Evolutionary conservation across 225 moss, liverwort and hornwort species (phyloP).

Genomic region (Polytrichum formosum): DNA sequence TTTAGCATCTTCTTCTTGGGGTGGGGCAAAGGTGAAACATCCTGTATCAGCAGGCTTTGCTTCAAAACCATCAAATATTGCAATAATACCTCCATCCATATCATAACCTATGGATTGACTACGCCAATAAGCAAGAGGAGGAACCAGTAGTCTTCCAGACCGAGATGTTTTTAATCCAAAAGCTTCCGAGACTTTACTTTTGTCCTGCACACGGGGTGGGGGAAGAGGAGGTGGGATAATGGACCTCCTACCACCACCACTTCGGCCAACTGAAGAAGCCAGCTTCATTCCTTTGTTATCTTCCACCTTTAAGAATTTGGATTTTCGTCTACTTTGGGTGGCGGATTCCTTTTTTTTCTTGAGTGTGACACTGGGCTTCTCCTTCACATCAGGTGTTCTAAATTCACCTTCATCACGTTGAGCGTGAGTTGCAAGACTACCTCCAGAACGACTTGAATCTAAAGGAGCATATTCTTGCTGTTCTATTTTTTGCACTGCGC

Average conservation of each 20-base stretch:
- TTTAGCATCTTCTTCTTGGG: slow-evolving; percentile 50
- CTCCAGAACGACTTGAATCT: slow-evolving; percentile 14
- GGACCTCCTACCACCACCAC: slow-evolving; percentile 30
- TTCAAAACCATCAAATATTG: slow-evolving; percentile 58
- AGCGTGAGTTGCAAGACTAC: not conserved
- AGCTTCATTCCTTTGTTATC: slow-evolving; percentile 3
- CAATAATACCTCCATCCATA: slow-evolving; percentile 62
- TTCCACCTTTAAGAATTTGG: slow-evolving; percentile 22
- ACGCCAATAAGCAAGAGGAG: slow-evolving; percentile 59
- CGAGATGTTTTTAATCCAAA: slow-evolving; percentile 57
- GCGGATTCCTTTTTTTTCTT: slow-evolving; percentile 34
- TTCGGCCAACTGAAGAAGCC: no score
- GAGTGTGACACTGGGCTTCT: slow-evolving; percentile 11
- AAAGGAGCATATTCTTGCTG: slow-evolving; percentile 26
- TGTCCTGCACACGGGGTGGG: slow-evolving; percentile 55
- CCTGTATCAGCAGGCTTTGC: slow-evolving; percentile 59
- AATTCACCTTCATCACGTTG: slow-evolving; percentile 11
- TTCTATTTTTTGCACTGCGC: slow-evolving; percentile 27
- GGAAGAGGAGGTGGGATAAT: slow-evolving; percentile 55
- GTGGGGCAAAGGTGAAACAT: slow-evolving; percentile 54
- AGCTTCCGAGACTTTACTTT: slow-evolving; percentile 60
- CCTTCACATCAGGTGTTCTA: slow-evolving; percentile 10
- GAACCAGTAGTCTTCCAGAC: slow-evolving; percentile 55
- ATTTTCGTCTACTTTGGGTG: slow-evolving; percentile 24
- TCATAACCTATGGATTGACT: slow-evolving; percentile 64